Evolutionary conservation across 2,329 filamentous ascomycete species (phyloP), one percentile per base, ranked within the genome.

Genomic region (Venturia carpophila): DNA sequence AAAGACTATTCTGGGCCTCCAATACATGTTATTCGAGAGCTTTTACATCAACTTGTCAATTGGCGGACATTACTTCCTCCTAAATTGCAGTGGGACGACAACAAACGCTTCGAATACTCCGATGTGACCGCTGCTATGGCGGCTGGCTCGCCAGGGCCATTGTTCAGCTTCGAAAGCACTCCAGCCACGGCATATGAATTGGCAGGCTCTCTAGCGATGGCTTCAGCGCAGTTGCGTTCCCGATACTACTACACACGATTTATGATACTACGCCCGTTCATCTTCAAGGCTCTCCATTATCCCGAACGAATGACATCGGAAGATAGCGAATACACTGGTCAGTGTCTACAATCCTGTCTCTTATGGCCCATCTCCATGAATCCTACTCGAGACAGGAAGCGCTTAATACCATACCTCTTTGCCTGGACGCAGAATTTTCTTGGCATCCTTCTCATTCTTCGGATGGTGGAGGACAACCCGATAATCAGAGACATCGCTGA

Each of bases 371-470:
- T 87, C 30, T 77, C 80, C 27, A 79, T 86, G 74, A 80, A 82
- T 9, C 84, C 84, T 0, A 78, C 82, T 0, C 82, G 81, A 67
- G 76, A 80, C 64, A 81, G 81, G 71, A 87, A 87, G 72, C 76
- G 84, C 43, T 76, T 87, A 5, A 74, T 87, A 0, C 84, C 84
- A 0, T 81, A 82, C 65, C 69, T 83, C 1, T 87, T 85, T 70
- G 83, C 84, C 64, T 87, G 84, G 81, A 84, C 83, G 10, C 84
- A 87, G 68, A 85, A 85, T 67, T 78, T 87, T 52, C 77, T 87
- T 56, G 82, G 82, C 3, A 81, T 86, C 30, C 74, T 87, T 30
- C 69, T 87, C 58, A 75, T 87, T 21, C 70, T 87, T 43, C 80
- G 84, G 55, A 75, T 86, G 68, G 82, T 81, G 15, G 77, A 76